phyloP scores from a whole-genome alignment of 495 filamentous ascomycete genomes.

The Penicillium pancosmium region DNA sequence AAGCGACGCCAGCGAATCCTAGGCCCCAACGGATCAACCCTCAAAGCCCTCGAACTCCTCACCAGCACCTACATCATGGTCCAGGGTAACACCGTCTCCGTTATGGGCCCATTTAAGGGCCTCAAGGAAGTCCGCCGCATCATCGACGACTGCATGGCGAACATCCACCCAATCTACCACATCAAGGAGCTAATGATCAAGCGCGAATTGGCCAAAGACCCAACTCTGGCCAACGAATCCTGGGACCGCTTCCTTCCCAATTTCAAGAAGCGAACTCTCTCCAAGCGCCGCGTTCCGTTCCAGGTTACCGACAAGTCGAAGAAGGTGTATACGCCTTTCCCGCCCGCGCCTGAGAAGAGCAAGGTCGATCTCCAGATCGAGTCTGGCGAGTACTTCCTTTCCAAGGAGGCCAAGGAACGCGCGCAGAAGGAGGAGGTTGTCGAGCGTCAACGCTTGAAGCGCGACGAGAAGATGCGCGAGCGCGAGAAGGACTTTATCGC shows the following conservation, averaged over 20 bases:
- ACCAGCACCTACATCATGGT: slow-evolving; percentile 93
- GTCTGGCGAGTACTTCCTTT: slow-evolving; percentile 94
- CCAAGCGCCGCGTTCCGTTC: slow-evolving; percentile 77
- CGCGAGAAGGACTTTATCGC: slow-evolving; percentile 83
- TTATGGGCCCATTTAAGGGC: slow-evolving; percentile 89
- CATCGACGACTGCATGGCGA: slow-evolving; percentile 94
- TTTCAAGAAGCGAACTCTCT: slow-evolving; percentile 94
- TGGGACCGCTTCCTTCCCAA: slow-evolving; percentile 97
- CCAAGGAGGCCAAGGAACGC: slow-evolving; percentile 87
- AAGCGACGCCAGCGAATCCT: slow-evolving; percentile 93
- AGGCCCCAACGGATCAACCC: slow-evolving; percentile 78
- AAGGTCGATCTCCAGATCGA: slow-evolving; percentile 99
- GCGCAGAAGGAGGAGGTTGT: slow-evolving; percentile 75
- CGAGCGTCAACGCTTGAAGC: slow-evolving; percentile 81
- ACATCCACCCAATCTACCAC: slow-evolving; percentile 89
- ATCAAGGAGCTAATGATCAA: slow-evolving; percentile 99
- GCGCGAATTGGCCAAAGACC: slow-evolving; percentile 95
- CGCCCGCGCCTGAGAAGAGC: slow-evolving; percentile 80
- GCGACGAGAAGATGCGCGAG: slow-evolving; percentile 84
- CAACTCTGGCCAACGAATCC: slow-evolving; percentile 79
- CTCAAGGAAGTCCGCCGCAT: slow-evolving; percentile 90
- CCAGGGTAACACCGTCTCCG: slow-evolving; percentile 93
- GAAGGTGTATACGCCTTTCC: slow-evolving; percentile 88
- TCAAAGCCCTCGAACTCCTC: slow-evolving; percentile 95
- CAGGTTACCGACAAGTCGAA: slow-evolving; percentile 92